Evolutionary conservation across 352 stramenopile genomes (phyloP), one percentile per base, ranked within the genome.

Genomic region (Phytopythium sindhum): DNA sequence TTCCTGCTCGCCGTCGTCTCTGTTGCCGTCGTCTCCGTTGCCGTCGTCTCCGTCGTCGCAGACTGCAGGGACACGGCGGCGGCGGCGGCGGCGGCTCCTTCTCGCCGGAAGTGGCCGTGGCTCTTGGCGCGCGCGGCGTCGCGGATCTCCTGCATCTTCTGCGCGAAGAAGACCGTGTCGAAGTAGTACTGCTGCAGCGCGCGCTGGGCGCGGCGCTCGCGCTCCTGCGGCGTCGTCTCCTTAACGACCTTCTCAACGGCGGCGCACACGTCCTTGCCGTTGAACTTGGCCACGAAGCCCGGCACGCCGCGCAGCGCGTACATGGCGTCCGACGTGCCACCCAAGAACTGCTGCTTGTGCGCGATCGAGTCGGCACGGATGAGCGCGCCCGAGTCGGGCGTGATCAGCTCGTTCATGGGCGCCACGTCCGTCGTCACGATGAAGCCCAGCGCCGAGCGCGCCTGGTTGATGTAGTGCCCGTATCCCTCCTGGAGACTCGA

Each of bases 381-480:
- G 24, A 87, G 56, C 26, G 75, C 73, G 26, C 80, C 80, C 19
- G 72, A 81, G n/a, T 61, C 60, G 14, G 57, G 57, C 8, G 75
- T 82, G 56, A 89, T 76, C 48, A 89, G 66, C 47, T 89, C 77
- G 55, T 87, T 86, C 80, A 89, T 89, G 5, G 80, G 80, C 26
- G 72, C 52, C 4, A 80, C 61, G 51, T 86, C 69, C 12, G 80
- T 89, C 12, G 80, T 89, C 26, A 85, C 53, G 42, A 89, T 77
- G 26, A 87, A 28, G 0, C 72, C 74, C 17, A 71, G 66, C n/a
- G 77, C 73, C 0, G 77, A 75, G 35, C 80, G 67, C 28, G 80
- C 80, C 58, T 89, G 80, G 58, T 89, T 89, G 53, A 89, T 81
- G 60, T 89, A 89, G 60, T 89, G 80, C 26, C 80, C 80, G 65